Percentiles rank a stretch among this genome's conserved stretches.
phyloP scores from a whole-genome alignment of 495 filamentous ascomycete species.

The Neohortaea acidophila region DNA sequence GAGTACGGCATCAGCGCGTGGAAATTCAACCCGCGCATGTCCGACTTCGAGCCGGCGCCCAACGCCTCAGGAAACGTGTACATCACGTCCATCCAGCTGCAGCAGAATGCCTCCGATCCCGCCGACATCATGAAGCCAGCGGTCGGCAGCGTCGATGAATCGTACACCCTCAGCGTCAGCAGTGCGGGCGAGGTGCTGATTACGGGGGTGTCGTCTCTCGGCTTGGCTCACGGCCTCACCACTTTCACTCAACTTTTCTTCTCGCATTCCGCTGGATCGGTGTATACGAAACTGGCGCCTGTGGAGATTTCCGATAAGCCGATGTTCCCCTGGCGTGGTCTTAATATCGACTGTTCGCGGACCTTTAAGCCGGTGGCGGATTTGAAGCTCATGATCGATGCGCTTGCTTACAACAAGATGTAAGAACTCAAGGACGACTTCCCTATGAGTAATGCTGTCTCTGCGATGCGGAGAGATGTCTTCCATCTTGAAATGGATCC shows the following conservation, averaged over 20 bases:
- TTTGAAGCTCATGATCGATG: conserved; percentile 57
- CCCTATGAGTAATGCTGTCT: too few species aligned
- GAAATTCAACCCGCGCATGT: conserved; percentile 50
- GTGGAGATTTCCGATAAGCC: conserved; percentile 51
- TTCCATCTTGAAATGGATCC: too few species aligned
- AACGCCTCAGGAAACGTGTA: conserved; percentile 28
- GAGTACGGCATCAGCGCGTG: conserved; percentile 52
- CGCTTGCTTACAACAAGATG: conserved; percentile 59
- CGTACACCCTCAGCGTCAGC: conserved; percentile 47
- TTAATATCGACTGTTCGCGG: conserved; percentile 58
- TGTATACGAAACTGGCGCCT: conserved; percentile 53
- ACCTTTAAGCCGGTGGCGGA: conserved; percentile 47
- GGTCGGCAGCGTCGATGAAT: conserved; percentile 53
- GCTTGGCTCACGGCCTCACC: conserved; percentile 49
- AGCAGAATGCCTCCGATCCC: conserved; percentile 42
- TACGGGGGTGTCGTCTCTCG: conserved; percentile 44
- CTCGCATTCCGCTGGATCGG: conserved; percentile 34
- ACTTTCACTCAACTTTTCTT: conserved; percentile 67
- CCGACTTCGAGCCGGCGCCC: conserved; percentile 43
- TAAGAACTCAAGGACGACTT: conserved; percentile 68
- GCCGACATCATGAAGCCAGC: conserved; percentile 39
- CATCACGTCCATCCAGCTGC: conserved; percentile 41
- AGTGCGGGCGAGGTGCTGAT: conserved; percentile 41
- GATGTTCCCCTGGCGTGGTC: conserved; percentile 52
- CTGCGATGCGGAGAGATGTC: too few species aligned